Percentiles rank a stretch among this genome's conserved stretches.
Evolutionary conservation across 78 protist species (phyloP).

Genomic region (Dictyostelium purpureum): DNA sequence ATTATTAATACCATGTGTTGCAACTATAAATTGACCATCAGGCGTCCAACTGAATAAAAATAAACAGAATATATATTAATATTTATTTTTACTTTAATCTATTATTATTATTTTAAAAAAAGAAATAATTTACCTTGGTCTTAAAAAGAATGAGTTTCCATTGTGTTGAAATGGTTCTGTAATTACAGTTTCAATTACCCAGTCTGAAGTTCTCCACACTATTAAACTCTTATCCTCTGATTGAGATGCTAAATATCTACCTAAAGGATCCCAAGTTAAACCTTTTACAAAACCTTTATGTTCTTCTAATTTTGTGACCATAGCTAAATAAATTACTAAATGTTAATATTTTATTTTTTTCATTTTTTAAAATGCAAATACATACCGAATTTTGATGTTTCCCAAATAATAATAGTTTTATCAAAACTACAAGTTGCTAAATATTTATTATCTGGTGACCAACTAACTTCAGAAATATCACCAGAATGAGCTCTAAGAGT

Average conservation of each 20-base stretch:
- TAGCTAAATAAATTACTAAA: not conserved
- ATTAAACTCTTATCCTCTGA: conserved; percentile 63
- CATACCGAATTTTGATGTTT: conserved; percentile 8
- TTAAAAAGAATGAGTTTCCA: conserved; percentile 21
- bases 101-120: not conserved
- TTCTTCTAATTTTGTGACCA: conserved; percentile 30
- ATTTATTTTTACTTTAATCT: not conserved
- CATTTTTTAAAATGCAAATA: not conserved
- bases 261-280: conserved; percentile 84
- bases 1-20: conserved; percentile 20
- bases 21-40: conserved; percentile 53
- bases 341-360: too few species aligned
- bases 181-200: conserved; percentile 45
- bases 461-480: conserved; percentile 70
- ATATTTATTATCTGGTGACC: conserved; percentile 67
- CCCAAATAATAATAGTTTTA: conserved; percentile 77
- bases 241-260: conserved; percentile 76
- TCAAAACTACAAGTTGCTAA: conserved; percentile 84
- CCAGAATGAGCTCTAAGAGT: conserved; percentile 73
- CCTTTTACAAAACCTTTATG: conserved; percentile 78
- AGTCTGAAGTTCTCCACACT: conserved; percentile 59
- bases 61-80: not conserved
- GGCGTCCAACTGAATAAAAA: conserved; percentile 51
- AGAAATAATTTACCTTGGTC: not conserved
- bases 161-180: conserved; percentile 68